These are phyloP conservation scores for Candida andamanensis DNA, from an alignment of 805 yeast genomes.

Conservation along the genomic window DNA sequence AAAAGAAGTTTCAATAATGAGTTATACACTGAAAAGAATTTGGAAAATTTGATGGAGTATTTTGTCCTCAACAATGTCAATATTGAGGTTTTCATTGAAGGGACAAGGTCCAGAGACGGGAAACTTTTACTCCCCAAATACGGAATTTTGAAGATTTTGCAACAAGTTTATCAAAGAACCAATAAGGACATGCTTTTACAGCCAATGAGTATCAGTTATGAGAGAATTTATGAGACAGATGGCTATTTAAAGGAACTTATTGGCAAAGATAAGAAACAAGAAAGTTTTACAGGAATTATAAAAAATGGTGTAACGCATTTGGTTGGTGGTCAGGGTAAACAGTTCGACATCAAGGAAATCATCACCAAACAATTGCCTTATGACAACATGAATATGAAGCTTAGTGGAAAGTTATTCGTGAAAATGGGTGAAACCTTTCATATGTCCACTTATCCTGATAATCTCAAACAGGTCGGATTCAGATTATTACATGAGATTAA, in stretches of 20 bases:
- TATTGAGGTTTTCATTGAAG: slow-evolving; percentile 60
- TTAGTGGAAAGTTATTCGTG: slow-evolving; percentile 35
- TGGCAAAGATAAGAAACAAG: slow-evolving; percentile 54
- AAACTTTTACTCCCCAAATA: slow-evolving; percentile 57
- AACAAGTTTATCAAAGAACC: slow-evolving; percentile 43
- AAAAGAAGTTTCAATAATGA: slow-evolving; percentile 44
- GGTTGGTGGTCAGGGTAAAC: slow-evolving; percentile 13
- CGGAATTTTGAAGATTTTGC: slow-evolving; percentile 52
- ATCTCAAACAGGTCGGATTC: slow-evolving; percentile 49
- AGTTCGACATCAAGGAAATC: slow-evolving; percentile 5
- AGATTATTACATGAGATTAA: slow-evolving; percentile 49
- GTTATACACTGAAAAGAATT: slow-evolving; percentile 43
- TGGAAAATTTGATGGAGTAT: slow-evolving; percentile 44
- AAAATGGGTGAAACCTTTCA: slow-evolving; percentile 29
- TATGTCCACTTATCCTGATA: slow-evolving; percentile 14
- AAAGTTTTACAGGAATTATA: slow-evolving; percentile 38
- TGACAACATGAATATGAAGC: slow-evolving; percentile 10
- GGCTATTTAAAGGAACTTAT: slow-evolving; percentile 52
- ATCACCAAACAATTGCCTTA: slow-evolving; percentile 7
- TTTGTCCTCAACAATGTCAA: slow-evolving; percentile 43
- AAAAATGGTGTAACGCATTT: slow-evolving; percentile 31
- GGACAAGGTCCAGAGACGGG: slow-evolving; percentile 65
- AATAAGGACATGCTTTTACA: slow-evolving; percentile 36
- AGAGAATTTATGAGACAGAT: slow-evolving; percentile 51
- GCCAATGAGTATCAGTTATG: slow-evolving; percentile 57